Conservation (phyloP, 331 rosid genomes). For the Quercus lobata region DNA sequence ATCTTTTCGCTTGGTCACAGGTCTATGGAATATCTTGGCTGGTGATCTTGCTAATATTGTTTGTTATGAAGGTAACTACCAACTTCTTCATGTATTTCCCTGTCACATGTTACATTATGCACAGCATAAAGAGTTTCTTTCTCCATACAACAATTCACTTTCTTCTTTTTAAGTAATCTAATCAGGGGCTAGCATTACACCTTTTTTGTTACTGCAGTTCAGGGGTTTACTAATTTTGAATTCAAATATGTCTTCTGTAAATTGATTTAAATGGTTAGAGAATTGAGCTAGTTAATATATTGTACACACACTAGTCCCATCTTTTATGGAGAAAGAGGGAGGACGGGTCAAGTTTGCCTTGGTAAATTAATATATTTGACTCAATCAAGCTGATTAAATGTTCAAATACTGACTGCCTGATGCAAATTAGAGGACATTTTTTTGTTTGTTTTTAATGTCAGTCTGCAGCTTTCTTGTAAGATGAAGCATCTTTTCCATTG, state of each 20-base stretch:
- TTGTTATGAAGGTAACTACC: slow-evolving; percentile 92
- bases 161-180: not conserved
- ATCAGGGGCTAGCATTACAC: not conserved
- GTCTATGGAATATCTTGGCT: slow-evolving; percentile 95
- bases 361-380: not conserved
- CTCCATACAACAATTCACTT: not conserved
- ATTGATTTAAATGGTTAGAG: not conserved
- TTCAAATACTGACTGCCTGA: not conserved
- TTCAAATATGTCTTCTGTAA: not conserved
- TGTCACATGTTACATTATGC: not conserved
- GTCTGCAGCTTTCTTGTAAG: not conserved
- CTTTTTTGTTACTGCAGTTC: not conserved
- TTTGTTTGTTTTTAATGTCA: not conserved
- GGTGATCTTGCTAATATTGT: slow-evolving; percentile 81
- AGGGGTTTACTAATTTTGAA: not conserved
- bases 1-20: slow-evolving; percentile 40
- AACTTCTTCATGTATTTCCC: slow-evolving; percentile 9
- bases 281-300: not conserved
- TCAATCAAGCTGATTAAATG: not conserved
- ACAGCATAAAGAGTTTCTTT: not conserved
- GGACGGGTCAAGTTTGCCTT: not conserved
- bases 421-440: not conserved
- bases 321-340: not conserved
- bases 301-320: not conserved
- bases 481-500: not conserved